Evolutionary conservation across 169 alveolate genomes (phyloP), one percentile per base, ranked within the genome.

Genomic region (Plasmodium sp.): DNA sequence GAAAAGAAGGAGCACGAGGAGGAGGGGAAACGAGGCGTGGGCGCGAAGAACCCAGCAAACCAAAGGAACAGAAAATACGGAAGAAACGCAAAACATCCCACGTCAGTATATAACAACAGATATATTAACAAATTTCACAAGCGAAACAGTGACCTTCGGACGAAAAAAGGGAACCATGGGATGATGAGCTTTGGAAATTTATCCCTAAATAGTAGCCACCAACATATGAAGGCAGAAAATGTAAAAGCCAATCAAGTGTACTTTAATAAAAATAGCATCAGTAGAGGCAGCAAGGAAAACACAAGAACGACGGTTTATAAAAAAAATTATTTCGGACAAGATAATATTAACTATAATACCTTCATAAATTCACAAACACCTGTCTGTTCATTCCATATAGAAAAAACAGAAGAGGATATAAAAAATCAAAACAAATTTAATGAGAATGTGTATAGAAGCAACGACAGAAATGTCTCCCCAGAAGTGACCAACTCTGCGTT

Each of bases 331-430:
- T 90, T 90, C 22, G 91, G 48, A 18, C 91, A 90, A 2, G 94
- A 90, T 81, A 90, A 90, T 36, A 90, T 90, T 62, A 90, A 90
- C 18, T 90, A 90, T 81, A 90, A 90, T 33, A 90, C 72, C 5
- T 45, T 90, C 27, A 90, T 90, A 36, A 90, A 90, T 81, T 41
- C 94, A 27, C 91, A 81, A 80, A 81, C 92, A 45, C 43, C 92
- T 41, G 73, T 90, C 33, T 90, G 94, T 39, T 90, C 92, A 58
- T 80, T 90, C 67, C 94, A 90, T 81, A 90, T 90, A 22, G 94
- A 90, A 10, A 90, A 90, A 90, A 58, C 94, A 90, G 92, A 90
- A 27, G 92, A 90, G 16, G 94, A 90, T 3, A 90, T 90, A 75
- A 79, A 62, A 62, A 90, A 90, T 18, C 94, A 90, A 81, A 3